phyloP scores from a whole-genome alignment of 1,139 yeast genomes.

The Candida freyschussii region DNA sequence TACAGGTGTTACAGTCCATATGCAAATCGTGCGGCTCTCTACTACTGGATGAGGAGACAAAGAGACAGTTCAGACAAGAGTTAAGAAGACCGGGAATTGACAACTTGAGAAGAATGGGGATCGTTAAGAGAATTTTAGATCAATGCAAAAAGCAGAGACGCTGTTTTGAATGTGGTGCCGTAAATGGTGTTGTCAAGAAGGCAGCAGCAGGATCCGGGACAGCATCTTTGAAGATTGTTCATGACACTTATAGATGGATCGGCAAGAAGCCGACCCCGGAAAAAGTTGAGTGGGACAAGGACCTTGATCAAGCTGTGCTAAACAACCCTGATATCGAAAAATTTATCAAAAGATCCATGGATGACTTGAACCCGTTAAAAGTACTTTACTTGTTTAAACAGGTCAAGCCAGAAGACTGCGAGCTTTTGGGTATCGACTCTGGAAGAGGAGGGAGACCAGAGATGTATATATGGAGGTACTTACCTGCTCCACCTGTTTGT shows the following conservation, averaged over 20 bases:
- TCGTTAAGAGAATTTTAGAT: conserved; percentile 74
- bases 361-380: conserved; percentile 90
- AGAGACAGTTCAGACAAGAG: conserved; percentile 65
- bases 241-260: conserved; percentile 92
- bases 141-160: conserved; percentile 95
- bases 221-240: conserved; percentile 91
- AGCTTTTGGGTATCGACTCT: conserved; percentile 85
- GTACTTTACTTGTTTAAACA: conserved; percentile 85
- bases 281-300: conserved; percentile 79
- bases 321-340: conserved; percentile 86
- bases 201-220: conserved; percentile 91
- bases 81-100: conserved; percentile 86
- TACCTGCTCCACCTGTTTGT: conserved; percentile 99
- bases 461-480: conserved; percentile 92
- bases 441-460: conserved; percentile 91
- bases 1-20: conserved; percentile 82
- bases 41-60: conserved; percentile 67
- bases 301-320: conserved; percentile 65
- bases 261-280: conserved; percentile 89
- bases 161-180: conserved; percentile 79
- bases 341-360: conserved; percentile 81
- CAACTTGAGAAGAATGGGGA: conserved; percentile 86
- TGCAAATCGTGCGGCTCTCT: conserved; percentile 88
- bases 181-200: conserved; percentile 95
- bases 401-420: conserved; percentile 83